These are phyloP conservation scores for Rhodotorula paludigena DNA, from an alignment of 768 basidiomycete genomes.

Conservation along the genomic window DNA sequence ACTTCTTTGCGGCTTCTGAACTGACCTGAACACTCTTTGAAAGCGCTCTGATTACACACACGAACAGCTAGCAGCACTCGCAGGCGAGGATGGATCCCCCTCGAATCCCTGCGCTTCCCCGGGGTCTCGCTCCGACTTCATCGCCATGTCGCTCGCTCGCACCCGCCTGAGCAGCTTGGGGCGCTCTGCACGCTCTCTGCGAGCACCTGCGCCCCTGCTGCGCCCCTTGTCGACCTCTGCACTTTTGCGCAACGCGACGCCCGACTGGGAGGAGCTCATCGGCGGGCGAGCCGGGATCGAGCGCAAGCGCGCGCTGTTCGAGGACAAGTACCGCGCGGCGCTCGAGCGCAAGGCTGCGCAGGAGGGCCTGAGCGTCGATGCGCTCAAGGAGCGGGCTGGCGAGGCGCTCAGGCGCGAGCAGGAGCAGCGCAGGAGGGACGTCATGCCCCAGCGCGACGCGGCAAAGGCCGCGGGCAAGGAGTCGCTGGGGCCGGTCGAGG, in stretches of 20 bases:
- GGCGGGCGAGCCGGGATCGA: conserved; percentile 32
- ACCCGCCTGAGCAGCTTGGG: neutral
- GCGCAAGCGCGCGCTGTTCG: conserved; percentile 13
- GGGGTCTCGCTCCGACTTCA: no score
- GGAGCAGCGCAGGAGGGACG: no score
- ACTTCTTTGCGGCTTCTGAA: no score
- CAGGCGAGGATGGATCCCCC: no score
- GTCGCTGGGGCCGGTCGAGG: conserved; percentile 12
- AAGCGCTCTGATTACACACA: no score
- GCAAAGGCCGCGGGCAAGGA: neutral
- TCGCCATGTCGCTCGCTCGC: neutral
- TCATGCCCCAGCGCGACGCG: neutral
- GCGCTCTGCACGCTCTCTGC: neutral
- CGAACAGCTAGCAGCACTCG: no score
- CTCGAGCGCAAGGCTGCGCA: conserved; percentile 28
- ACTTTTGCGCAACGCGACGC: conserved; percentile 2
- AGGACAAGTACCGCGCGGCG: conserved; percentile 31
- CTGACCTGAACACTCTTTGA: no score
- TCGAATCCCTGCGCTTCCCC: no score
- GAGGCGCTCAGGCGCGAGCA: neutral
- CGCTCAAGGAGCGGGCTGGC: conserved; percentile 11
- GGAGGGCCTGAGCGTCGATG: conserved; percentile 27
- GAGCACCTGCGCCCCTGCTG: neutral
- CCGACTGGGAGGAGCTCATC: conserved; percentile 36
- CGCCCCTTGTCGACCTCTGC: neutral